Percentiles rank a stretch among this genome's conserved stretches.
Evolutionary conservation across 2,329 filamentous ascomycete genomes (phyloP).

Genomic region (Achaetomium macrosporum): DNA sequence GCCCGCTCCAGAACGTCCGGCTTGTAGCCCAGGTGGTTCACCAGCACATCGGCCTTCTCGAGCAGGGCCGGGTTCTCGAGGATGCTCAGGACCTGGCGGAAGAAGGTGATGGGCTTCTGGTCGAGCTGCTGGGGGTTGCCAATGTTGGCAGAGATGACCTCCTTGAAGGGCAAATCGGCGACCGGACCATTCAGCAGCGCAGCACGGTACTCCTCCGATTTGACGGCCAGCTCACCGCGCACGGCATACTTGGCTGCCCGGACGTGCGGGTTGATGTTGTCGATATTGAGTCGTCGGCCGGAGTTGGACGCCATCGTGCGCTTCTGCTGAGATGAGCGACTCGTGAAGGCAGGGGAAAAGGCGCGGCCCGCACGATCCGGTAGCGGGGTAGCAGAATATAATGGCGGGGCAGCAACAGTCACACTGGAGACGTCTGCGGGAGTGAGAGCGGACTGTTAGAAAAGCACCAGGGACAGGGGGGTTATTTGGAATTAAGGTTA

Average conservation of each 20-base stretch:
- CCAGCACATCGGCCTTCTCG: conserved; percentile 73
- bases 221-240: conserved; percentile 88
- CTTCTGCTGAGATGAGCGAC: conserved; percentile 16
- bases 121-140: conserved; percentile 98
- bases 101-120: conserved; percentile 98
- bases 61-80: conserved; percentile 85
- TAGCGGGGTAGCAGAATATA: conserved; percentile 16
- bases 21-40: conserved; percentile 76
- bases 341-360: conserved; percentile 7
- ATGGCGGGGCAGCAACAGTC: conserved; percentile 18
- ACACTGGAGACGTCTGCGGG: conserved; percentile 16
- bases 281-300: conserved; percentile 54
- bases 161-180: conserved; percentile 68
- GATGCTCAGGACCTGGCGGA: conserved; percentile 90
- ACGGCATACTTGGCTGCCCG: conserved; percentile 91
- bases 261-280: conserved; percentile 91
- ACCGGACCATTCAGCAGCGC: conserved; percentile 56
- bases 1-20: conserved; percentile 82
- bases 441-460: conserved; percentile 17
- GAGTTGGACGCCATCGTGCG: conserved; percentile 35
- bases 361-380: conserved; percentile 4
- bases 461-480: conserved; percentile 7
- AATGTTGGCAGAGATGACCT: conserved; percentile 96
- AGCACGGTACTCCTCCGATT: conserved; percentile 84
- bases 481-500: not conserved